Conservation (phyloP, 345 rosid genomes). For the Ceriops tagal region DNA sequence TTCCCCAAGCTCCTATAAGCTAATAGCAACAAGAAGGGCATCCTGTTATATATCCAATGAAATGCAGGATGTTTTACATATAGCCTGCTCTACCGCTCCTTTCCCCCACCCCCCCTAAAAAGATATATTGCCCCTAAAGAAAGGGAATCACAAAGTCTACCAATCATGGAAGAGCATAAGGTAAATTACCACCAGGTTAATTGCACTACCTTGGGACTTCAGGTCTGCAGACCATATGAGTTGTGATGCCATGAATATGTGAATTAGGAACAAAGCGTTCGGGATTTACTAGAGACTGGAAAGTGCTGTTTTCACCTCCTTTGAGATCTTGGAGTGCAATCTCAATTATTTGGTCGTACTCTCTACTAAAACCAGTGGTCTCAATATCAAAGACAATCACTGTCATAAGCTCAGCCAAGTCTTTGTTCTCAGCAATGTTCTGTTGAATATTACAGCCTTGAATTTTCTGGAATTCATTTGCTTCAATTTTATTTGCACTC, state of each 20-base stretch:
- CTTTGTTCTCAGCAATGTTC: slow-evolving; percentile 47
- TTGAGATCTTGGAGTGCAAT: slow-evolving; percentile 73
- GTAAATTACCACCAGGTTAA: not conserved
- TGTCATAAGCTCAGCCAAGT: slow-evolving; percentile 51
- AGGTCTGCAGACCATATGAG: slow-evolving; percentile 64
- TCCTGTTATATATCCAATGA: too few relatives aligned
- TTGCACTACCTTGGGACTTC: slow-evolving; percentile 74
- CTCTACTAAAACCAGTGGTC: slow-evolving; percentile 67
- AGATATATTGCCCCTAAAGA: too few relatives aligned
- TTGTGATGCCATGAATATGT: slow-evolving; percentile 60
- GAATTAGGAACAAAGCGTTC: slow-evolving; percentile 45
- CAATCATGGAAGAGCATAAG: not conserved
- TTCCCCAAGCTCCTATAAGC: too few relatives aligned
- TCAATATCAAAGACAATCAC: slow-evolving; percentile 64
- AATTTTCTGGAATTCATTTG: slow-evolving; percentile 32
- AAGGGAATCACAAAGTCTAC: too few relatives aligned
- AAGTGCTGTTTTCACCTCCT: slow-evolving; percentile 85
- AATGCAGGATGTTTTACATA: too few relatives aligned
- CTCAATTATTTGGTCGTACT: slow-evolving; percentile 59
- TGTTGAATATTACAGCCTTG: slow-evolving; percentile 44
- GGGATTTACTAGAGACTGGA: slow-evolving; percentile 78
- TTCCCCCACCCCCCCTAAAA: not conserved
- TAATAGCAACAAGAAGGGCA: too few relatives aligned
- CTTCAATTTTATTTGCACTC: slow-evolving; percentile 36
- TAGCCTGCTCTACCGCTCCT: too few relatives aligned